Evolutionary conservation across 441 rosid genomes (phyloP).

Genomic region (Francoa sonchifolia): DNA sequence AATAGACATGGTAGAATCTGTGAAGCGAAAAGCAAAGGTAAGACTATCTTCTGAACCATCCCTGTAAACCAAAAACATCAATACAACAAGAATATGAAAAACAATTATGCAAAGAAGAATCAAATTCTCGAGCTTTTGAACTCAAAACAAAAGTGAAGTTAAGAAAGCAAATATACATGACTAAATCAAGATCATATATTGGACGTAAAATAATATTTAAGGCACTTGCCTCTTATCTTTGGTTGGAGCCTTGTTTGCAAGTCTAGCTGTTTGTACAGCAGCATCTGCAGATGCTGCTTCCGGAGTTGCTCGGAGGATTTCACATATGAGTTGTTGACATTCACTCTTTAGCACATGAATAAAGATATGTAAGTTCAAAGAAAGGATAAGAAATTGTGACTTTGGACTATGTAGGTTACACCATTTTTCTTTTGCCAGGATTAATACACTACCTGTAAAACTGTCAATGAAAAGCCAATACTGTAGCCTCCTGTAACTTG

Average conservation of each 20-base stretch:
- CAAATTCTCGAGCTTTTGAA: neutral
- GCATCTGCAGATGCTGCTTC: constrained; percentile 98
- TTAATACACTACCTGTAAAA: constrained; percentile 58
- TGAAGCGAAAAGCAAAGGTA: constrained; percentile 4
- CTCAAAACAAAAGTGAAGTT: neutral
- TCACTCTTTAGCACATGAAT: constrained; percentile 57
- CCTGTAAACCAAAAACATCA: constrained; percentile 1
- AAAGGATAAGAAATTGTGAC: constrained; percentile 9
- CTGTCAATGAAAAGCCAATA: constrained; percentile 87
- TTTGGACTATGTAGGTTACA: neutral
- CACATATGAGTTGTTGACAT: constrained; percentile 98
- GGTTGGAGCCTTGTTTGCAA: constrained; percentile 68
- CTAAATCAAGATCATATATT: too few relatives aligned
- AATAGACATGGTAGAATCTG: neutral
- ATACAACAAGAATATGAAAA: neutral
- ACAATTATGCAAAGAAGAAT: neutral
- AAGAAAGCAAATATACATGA: too few relatives aligned
- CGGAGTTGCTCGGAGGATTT: constrained; percentile 95
- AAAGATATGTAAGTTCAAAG: constrained; percentile 10
- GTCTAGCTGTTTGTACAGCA: constrained; percentile 94
- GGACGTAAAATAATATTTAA: too few relatives aligned
- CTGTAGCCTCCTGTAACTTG: constrained; percentile 90
- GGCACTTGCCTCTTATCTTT: constrained; percentile 72
- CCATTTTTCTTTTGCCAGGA: neutral
- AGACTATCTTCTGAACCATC: constrained; percentile 6